phyloP scores from a whole-genome alignment of 768 basidiomycete species.

The Mrakia gelida region DNA sequence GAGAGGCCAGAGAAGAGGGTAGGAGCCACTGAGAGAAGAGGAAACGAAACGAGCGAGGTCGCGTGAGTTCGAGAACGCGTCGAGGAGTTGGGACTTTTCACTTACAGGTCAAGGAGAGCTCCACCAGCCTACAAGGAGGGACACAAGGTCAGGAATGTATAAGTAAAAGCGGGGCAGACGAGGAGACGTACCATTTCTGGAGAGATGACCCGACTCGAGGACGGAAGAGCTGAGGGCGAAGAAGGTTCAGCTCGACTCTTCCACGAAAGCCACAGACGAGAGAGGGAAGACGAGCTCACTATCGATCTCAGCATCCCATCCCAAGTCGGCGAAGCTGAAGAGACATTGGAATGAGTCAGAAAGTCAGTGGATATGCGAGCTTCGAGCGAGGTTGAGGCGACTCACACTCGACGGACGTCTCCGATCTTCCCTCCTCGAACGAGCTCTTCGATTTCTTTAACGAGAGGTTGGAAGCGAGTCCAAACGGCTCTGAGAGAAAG shows the following conservation, averaged over 20 bases:
- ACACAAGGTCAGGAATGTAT: not conserved
- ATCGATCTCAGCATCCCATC: conserved; percentile 15
- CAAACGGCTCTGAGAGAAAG: conserved; percentile 35
- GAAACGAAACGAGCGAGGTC: not conserved
- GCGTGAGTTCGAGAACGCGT: not conserved
- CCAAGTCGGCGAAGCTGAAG: conserved; percentile 32
- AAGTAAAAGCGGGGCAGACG: fast-evolving
- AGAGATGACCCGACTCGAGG: conserved; percentile 57
- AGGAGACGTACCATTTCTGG: conserved; percentile 51
- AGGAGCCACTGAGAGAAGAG: conserved; percentile 39
- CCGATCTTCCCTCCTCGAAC: conserved; percentile 33
- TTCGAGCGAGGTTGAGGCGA: not conserved
- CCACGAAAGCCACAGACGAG: not conserved
- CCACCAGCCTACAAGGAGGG: conserved; percentile 58
- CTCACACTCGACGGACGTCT: conserved; percentile 29
- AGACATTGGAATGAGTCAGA: not conserved
- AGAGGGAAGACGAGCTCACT: not conserved
- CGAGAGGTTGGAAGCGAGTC: conserved; percentile 38
- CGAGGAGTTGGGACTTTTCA: not conserved
- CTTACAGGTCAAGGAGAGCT: conserved; percentile 65
- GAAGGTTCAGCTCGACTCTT: not conserved
- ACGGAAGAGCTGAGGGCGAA: not conserved
- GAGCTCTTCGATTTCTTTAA: conserved; percentile 21
- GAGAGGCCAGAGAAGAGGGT: conserved; percentile 42
- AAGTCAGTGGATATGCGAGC: not conserved